phyloP scores from a whole-genome alignment of 306 rosid species.

The Quercus parvula region DNA sequence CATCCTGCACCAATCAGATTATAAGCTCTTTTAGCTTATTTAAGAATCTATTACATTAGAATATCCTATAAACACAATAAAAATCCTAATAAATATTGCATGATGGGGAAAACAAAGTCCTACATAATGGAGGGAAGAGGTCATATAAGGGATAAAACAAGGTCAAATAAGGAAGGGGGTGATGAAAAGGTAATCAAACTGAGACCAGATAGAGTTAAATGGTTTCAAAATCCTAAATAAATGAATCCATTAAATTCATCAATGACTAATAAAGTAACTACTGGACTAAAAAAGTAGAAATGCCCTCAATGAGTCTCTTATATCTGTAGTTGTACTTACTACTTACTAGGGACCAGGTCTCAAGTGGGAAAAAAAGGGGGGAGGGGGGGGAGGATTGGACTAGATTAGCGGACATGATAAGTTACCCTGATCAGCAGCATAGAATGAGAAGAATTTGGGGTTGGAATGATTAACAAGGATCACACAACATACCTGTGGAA shows the following conservation, averaged over 20 bases:
- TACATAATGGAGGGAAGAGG: neutral
- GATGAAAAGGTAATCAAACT: neutral
- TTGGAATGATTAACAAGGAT: neutral
- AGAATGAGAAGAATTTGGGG: slow-evolving; percentile 1
- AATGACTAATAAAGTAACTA: too few relatives aligned
- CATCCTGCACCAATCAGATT: slow-evolving; percentile 25
- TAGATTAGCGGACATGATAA: neutral
- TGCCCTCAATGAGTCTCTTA: too few relatives aligned
- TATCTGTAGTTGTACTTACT: neutral
- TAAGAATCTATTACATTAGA: neutral
- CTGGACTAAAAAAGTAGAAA: too few relatives aligned
- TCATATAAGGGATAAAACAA: neutral
- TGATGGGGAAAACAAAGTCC: neutral
- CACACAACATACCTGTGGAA: slow-evolving; percentile 20
- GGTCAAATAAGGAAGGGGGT: neutral
- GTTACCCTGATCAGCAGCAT: neutral
- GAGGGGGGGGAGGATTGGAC: neutral
- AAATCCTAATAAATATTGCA: neutral
- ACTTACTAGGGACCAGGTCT: neutral
- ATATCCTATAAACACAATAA: neutral
- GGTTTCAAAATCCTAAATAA: neutral
- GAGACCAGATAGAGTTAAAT: neutral
- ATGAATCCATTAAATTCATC: neutral
- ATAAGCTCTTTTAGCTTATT: neutral
- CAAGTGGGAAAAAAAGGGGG: neutral